A percentile compares a stretch with the other conserved stretches of the same genome.
Conservation (phyloP, 345 rosid species). For the Alliaria petiolata region DNA sequence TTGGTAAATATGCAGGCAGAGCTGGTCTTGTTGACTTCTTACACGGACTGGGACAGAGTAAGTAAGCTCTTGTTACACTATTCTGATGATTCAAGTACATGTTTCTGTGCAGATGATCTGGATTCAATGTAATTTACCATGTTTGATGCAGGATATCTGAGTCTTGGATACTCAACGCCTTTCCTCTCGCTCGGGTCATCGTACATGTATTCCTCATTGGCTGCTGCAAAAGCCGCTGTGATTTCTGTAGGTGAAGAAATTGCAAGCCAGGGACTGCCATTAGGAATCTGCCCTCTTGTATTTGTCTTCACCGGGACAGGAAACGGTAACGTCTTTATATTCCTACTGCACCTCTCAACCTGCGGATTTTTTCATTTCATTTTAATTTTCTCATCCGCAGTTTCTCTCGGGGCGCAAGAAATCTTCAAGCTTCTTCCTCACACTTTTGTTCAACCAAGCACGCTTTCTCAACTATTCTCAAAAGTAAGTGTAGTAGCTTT, state of each 20-base stretch:
- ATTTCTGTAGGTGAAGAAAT: slow-evolving; percentile 85
- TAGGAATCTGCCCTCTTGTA: slow-evolving; percentile 78
- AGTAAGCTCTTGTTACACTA: slow-evolving; percentile 27
- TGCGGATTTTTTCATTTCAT: not conserved
- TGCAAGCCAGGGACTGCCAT: slow-evolving; percentile 67
- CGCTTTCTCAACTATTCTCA: slow-evolving; percentile 66
- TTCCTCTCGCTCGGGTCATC: slow-evolving; percentile 76
- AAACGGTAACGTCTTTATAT: slow-evolving; percentile 45
- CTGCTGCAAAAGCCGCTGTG: slow-evolving; percentile 85
- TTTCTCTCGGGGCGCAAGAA: slow-evolving; percentile 86
- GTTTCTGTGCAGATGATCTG: not conserved
- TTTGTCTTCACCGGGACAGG: slow-evolving; percentile 76
- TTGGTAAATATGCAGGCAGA: slow-evolving; percentile 92
- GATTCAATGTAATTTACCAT: not conserved
- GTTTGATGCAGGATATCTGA: slow-evolving; percentile 58
- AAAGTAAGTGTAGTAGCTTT: slow-evolving; percentile 38
- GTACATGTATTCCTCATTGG: slow-evolving; percentile 80
- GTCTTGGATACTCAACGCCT: slow-evolving; percentile 79
- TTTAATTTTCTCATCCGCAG: slow-evolving; percentile 30
- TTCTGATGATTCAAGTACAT: not conserved
- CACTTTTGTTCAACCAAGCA: slow-evolving; percentile 66
- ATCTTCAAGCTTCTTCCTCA: slow-evolving; percentile 96
- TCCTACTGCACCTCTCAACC: not conserved
- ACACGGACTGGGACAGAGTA: slow-evolving; percentile 78
- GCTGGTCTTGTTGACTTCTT: slow-evolving; percentile 87